phyloP scores from a whole-genome alignment of 2,329 filamentous ascomycete genomes.

The Chrysosporium queenslandicum region DNA sequence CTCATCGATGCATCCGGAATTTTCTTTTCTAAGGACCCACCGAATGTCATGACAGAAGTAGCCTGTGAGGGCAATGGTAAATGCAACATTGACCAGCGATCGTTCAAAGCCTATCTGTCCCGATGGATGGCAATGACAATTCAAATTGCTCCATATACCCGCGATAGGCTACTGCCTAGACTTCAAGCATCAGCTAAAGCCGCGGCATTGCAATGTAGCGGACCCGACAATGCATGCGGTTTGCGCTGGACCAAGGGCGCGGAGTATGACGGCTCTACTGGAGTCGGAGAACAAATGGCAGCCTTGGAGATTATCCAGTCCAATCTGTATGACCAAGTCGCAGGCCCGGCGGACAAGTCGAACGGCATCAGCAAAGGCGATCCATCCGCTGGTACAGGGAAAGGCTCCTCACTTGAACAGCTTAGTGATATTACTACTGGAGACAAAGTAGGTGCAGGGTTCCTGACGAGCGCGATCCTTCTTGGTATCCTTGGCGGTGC shows the following conservation, averaged over 20 bases:
- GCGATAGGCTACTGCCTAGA: conserved; percentile 42
- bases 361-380: conserved; percentile 46
- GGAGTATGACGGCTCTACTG: conserved; percentile 49
- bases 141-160: conserved; percentile 49
- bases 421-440: conserved; percentile 44
- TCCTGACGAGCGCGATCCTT: conserved; percentile 52
- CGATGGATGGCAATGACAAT: conserved; percentile 51
- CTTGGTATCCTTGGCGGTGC: conserved; percentile 46
- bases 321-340: conserved; percentile 37
- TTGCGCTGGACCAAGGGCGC: conserved; percentile 34
- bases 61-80: conserved; percentile 47
- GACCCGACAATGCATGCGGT: conserved; percentile 21
- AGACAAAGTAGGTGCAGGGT: conserved; percentile 59
- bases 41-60: conserved; percentile 48
- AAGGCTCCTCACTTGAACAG: conserved; percentile 32
- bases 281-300: conserved; percentile 62
- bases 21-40: conserved; percentile 41
- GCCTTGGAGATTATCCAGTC: conserved; percentile 56
- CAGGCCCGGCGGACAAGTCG: conserved; percentile 33
- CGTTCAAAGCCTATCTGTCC: conserved; percentile 56
- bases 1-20: conserved; percentile 47
- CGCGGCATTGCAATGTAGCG: conserved; percentile 37
- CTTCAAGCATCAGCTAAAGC: conserved; percentile 45
- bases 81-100: conserved; percentile 55
- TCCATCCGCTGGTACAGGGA: conserved; percentile 27